Base-by-base conservation (phyloP, 495 filamentous ascomycete genomes). In the Bathelium albidoporum region DNA sequence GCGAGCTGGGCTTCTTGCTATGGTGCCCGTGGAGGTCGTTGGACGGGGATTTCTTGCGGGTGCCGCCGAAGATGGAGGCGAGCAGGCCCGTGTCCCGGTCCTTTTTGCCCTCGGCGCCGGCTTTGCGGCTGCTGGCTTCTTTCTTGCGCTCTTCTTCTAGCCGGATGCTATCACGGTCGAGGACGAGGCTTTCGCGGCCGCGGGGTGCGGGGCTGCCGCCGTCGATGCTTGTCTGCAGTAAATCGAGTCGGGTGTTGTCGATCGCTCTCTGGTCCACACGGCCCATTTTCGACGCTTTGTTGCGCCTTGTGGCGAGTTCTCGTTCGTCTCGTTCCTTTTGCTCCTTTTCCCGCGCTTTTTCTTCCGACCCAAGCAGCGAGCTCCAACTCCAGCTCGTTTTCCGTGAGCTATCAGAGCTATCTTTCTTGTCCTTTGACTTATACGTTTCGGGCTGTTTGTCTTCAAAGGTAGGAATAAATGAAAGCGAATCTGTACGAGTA, bases 321-420 rank as follows among this genome's bases (percentile, higher is more conserved):
- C 81, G 79, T 61, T 78, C 78, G 70, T 66, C 83, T 59, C 67
- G 68, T 32, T 76, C 73, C 69, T 80, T 85, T 32, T 74, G 80
- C 72, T 81, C 86, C 67, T 84, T 85, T 63, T 79, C 59, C 80
- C 34, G 82, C 85, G 60, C 85, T 67, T 85, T 88, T 59, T 88
- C 86, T 49, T 85, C 83, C 32, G 78, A 83, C 22, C 87, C 85
- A 20, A 85, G 68, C 22, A 89, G 70, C 9, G 20, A 28, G 20
- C 49, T 20, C 90, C 91, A 95, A 62, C 89, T 87, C 82, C 88
- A 91, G 66, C 88, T 90, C n/a, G 89, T 88, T 73, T 96, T 96
- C 63, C 86, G 79, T 3, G 77, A 72, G 31, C 78, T 76, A 32
- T 79, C 78, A 14, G 74, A 73, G 64, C 78, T 77, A 36, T 84